These are phyloP conservation scores for Mollisiaceae sp. DNA, from an alignment of 2,329 filamentous ascomycete genomes.

Conservation along the genomic window DNA sequence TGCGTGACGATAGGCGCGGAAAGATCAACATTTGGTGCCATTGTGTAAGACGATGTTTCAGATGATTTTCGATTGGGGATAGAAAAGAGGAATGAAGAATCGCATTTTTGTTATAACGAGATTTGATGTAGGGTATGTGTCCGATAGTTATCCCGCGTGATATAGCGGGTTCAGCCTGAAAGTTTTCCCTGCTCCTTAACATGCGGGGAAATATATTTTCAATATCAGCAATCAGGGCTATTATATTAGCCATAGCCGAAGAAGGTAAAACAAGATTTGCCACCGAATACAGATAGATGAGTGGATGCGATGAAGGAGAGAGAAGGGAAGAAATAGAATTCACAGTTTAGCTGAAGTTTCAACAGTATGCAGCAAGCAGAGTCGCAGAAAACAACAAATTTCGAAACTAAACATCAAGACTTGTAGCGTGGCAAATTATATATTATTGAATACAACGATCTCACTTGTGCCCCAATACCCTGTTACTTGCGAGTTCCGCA, in stretches of 20 bases:
- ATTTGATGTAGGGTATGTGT: not conserved
- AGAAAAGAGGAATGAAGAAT: not conserved
- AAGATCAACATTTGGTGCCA: not conserved
- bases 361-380: too few species aligned
- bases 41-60: not conserved
- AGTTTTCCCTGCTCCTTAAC: not conserved
- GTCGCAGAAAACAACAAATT: not conserved
- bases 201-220: not conserved
- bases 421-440: too few species aligned
- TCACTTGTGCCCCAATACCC: not conserved
- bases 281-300: not conserved
- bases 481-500: not conserved
- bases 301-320: too few species aligned
- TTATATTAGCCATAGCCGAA: not conserved
- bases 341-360: too few species aligned
- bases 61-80: not conserved
- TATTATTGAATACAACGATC: too few species aligned
- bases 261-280: not conserved
- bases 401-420: not conserved
- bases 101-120: not conserved
- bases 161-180: not conserved
- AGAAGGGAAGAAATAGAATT: too few species aligned
- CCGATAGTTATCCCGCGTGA: not conserved
- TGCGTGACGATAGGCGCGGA: not conserved
- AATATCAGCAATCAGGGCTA: not conserved